Evolutionary conservation across 805 yeast genomes (phyloP).

Genomic region (Zygoascus biomembranicola): DNA sequence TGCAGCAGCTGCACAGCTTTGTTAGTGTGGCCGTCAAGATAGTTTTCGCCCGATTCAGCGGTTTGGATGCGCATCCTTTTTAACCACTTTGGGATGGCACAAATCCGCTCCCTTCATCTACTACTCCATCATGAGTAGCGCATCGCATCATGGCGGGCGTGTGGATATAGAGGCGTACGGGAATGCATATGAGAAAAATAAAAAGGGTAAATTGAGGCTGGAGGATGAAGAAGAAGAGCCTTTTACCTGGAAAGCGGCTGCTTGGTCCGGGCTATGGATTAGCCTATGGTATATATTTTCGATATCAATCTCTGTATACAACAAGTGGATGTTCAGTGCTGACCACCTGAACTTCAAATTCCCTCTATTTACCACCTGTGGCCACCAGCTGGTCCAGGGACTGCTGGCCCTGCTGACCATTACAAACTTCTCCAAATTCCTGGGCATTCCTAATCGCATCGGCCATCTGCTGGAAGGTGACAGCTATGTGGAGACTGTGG

Average conservation of each 20-base stretch:
- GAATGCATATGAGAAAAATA: background rate
- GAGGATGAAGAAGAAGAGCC: background rate
- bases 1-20: too few relatives aligned
- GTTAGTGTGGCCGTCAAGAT: too few relatives aligned
- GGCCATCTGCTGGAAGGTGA: conserved; percentile 14
- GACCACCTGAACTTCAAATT: conserved; percentile 66
- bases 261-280: conserved; percentile 9
- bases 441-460: conserved; percentile 3
- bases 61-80: too few relatives aligned
- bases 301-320: conserved; percentile 43
- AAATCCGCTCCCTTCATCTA: too few relatives aligned
- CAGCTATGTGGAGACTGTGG: conserved; percentile 40
- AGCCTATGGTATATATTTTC: conserved; percentile 31
- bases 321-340: conserved; percentile 93
- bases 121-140: background rate
- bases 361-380: conserved; percentile 77
- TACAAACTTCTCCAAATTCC: background rate
- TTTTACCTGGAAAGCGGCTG: background rate
- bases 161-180: background rate
- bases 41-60: too few relatives aligned
- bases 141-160: background rate
- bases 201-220: background rate
- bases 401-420: conserved; percentile 35
- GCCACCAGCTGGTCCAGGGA: conserved; percentile 72
- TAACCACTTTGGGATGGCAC: too few relatives aligned